Conservation (phyloP, 495 filamentous ascomycete genomes). For the Patellaria atrata region DNA sequence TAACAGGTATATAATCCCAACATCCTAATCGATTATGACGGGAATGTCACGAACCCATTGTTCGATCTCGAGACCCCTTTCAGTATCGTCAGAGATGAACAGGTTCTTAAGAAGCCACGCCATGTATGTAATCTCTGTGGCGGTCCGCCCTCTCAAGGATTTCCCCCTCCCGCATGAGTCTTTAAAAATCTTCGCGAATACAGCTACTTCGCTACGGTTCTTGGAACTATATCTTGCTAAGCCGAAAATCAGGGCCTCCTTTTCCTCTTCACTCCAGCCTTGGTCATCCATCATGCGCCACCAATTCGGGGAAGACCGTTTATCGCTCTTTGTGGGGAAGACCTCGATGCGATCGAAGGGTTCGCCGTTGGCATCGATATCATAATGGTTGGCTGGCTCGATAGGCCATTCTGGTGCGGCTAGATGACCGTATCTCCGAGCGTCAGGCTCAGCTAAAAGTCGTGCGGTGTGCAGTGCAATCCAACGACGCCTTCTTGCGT, state of each 20-base stretch:
- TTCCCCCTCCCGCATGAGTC: slow-evolving; percentile 15
- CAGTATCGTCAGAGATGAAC: slow-evolving; percentile 5
- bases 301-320: slow-evolving; percentile 7
- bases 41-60: slow-evolving; percentile 23
- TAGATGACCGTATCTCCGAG: not conserved
- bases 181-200: slow-evolving; percentile 20
- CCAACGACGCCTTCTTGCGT: slow-evolving; percentile 2
- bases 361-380: slow-evolving; percentile 15
- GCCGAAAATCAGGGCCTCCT: slow-evolving; percentile 12
- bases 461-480: slow-evolving; percentile 11
- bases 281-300: not conserved
- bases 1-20: too few species aligned
- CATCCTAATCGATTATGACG: too few species aligned
- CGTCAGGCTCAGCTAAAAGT: slow-evolving; percentile 11
- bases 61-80: slow-evolving; percentile 9
- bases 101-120: slow-evolving; percentile 15
- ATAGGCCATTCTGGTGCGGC: slow-evolving; percentile 1
- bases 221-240: slow-evolving; percentile 17
- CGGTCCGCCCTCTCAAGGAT: slow-evolving; percentile 17
- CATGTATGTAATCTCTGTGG: slow-evolving; percentile 21
- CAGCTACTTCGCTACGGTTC: slow-evolving; percentile 1
- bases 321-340: slow-evolving; percentile 16
- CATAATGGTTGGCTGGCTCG: not conserved
- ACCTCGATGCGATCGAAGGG: slow-evolving; percentile 20
- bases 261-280: slow-evolving; percentile 16